A percentile compares a stretch with the other conserved stretches of the same genome.
Conservation (phyloP, 345 rosid genomes). For the Microthlaspi erraticum region DNA sequence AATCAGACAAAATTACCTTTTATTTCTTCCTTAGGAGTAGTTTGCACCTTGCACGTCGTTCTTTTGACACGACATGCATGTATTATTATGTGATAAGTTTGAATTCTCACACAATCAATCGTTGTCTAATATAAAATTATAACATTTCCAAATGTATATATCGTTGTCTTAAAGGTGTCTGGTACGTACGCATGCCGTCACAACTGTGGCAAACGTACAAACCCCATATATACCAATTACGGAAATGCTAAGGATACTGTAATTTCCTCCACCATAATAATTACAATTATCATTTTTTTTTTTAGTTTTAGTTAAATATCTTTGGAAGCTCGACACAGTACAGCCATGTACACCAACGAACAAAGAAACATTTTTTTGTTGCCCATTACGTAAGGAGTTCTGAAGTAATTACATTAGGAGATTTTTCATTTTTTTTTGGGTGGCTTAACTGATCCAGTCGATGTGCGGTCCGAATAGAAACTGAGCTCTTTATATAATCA, state of each 20-base stretch:
- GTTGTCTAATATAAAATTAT: slow-evolving; percentile 1
- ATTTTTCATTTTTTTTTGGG: slow-evolving; percentile 6
- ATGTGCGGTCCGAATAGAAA: slow-evolving; percentile 22
- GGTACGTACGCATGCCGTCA: slow-evolving; percentile 44
- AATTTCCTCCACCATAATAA: slow-evolving; percentile 18
- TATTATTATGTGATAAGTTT: slow-evolving; percentile 41
- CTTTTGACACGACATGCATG: slow-evolving; percentile 40
- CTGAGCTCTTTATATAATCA: slow-evolving; percentile 1
- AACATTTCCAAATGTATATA: slow-evolving; percentile 13
- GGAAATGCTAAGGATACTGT: slow-evolving; percentile 30
- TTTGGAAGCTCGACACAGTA: slow-evolving; percentile 21
- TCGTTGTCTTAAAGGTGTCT: slow-evolving; percentile 18
- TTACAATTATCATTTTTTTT: neutral
- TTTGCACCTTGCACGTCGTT: slow-evolving; percentile 34
- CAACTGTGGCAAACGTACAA: slow-evolving; percentile 36
- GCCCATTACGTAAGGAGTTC: slow-evolving; percentile 15
- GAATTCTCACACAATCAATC: slow-evolving; percentile 28
- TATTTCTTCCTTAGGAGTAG: slow-evolving; percentile 33
- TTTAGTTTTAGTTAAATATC: neutral
- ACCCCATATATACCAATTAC: slow-evolving; percentile 24
- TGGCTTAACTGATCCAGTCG: slow-evolving; percentile 34
- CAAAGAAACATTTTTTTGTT: slow-evolving; percentile 26
- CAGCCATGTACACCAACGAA: slow-evolving; percentile 8
- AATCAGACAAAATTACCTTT: slow-evolving; percentile 20
- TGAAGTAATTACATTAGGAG: neutral